phyloP scores from a whole-genome alignment of 1,139 yeast genomes.

The Protomyces lactucae-debilis region DNA sequence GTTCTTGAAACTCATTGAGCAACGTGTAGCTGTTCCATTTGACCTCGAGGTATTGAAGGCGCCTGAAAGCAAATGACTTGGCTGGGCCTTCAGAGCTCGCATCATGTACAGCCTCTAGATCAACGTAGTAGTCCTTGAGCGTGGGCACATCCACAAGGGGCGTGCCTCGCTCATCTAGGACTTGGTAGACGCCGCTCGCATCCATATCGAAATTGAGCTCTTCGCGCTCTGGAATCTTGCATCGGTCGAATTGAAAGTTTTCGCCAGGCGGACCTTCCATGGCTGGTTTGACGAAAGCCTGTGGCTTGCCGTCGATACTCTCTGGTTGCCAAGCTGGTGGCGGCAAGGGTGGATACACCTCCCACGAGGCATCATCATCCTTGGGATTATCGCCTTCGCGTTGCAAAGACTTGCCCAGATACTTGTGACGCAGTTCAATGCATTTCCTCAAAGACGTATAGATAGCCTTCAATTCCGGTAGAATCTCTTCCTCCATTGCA shows the following conservation, averaged over 20 bases:
- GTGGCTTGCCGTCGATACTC: slow-evolving; percentile 36
- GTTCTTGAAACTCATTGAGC: slow-evolving; percentile 88
- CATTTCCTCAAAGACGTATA: slow-evolving; percentile 68
- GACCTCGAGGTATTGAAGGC: slow-evolving; percentile 90
- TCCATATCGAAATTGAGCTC: slow-evolving; percentile 51
- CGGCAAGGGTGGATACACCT: slow-evolving; percentile 89
- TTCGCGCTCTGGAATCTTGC: slow-evolving; percentile 62
- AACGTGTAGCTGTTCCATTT: slow-evolving; percentile 89
- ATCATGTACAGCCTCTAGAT: slow-evolving; percentile 62
- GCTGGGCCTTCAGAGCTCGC: slow-evolving; percentile 92
- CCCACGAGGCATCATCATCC: slow-evolving; percentile 58
- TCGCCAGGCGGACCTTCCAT: slow-evolving; percentile 41
- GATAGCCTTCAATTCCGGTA: slow-evolving; percentile 60
- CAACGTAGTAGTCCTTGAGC: slow-evolving; percentile 75
- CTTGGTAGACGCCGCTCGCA: slow-evolving; percentile 65
- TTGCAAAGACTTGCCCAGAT: slow-evolving; percentile 67
- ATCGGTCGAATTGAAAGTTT: slow-evolving; percentile 57
- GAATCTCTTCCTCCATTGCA: slow-evolving; percentile 20
- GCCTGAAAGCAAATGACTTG: slow-evolving; percentile 92
- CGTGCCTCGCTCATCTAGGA: slow-evolving; percentile 42
- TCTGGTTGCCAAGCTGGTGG: slow-evolving; percentile 66
- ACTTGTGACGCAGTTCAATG: slow-evolving; percentile 69
- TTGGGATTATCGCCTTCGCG: slow-evolving; percentile 76
- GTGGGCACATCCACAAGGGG: slow-evolving; percentile 56
- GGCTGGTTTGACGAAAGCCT: slow-evolving; percentile 24